Evolutionary conservation across 306 rosid species (phyloP).

Genomic region (Crataegus laevigata): DNA sequence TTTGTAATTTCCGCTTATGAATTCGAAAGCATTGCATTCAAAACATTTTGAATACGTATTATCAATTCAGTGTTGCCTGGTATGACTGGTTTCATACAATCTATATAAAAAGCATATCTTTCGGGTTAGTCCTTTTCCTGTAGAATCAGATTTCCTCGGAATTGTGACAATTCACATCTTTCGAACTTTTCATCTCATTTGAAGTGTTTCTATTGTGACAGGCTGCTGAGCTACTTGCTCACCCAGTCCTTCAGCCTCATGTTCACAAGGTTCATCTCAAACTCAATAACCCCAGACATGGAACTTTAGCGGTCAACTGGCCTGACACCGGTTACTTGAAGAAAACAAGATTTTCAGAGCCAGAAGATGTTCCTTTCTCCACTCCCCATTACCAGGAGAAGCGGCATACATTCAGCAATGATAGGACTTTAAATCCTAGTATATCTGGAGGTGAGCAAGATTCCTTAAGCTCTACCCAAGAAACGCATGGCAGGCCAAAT

Average conservation of each 20-base stretch:
- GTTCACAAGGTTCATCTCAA: constrained; percentile 77
- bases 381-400: constrained; percentile 35
- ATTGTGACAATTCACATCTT: background rate
- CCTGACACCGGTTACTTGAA: constrained; percentile 45
- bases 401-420: constrained; percentile 53
- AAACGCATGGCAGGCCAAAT: constrained; percentile 53
- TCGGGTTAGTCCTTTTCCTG: background rate
- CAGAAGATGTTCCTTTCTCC: constrained; percentile 32
- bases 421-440: constrained; percentile 73
- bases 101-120: background rate
- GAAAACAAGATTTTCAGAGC: constrained; percentile 73
- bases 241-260: constrained; percentile 75
- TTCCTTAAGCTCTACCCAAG: constrained; percentile 58
- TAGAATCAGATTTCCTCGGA: background rate
- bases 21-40: background rate
- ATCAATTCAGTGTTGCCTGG: background rate
- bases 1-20: background rate
- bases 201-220: constrained; percentile 34
- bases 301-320: constrained; percentile 47
- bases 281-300: constrained; percentile 66
- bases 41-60: background rate
- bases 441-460: constrained; percentile 76
- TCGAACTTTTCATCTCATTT: constrained; percentile 17
- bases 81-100: background rate
- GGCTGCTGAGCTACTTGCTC: constrained; percentile 88